Percentiles rank a stretch among this genome's conserved stretches.
These are phyloP conservation scores for Trypanosoma caninum DNA, from an alignment of 208 protist genomes.

Conservation along the genomic window DNA sequence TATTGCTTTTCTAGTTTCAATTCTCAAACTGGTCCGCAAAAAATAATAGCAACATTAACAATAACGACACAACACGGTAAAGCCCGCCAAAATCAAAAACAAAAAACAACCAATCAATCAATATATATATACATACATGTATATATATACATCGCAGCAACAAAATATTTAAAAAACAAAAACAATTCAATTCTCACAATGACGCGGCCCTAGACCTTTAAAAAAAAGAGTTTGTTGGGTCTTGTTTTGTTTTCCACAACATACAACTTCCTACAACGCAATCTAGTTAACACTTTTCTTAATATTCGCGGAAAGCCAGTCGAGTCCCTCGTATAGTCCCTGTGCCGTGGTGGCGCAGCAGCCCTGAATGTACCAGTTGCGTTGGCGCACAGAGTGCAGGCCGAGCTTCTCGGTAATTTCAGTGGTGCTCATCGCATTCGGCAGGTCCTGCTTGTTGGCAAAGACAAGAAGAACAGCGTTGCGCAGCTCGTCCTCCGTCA, in stretches of 20 bases:
- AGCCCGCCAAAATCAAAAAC: no score
- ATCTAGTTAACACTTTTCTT: constrained; percentile 73
- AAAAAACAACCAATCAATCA: no score
- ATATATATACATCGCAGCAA: no score
- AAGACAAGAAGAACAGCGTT: constrained; percentile 97
- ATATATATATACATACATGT: no score
- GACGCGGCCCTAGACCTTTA: no score
- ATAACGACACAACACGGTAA: not conserved
- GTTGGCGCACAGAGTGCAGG: constrained; percentile 90
- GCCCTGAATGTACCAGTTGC: constrained; percentile 93
- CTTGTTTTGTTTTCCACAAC: no score
- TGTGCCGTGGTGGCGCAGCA: constrained; percentile 91
- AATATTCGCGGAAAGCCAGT: constrained; percentile 89
- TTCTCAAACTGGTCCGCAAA: no score
- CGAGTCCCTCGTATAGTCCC: constrained; percentile 91
- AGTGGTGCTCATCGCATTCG: constrained; percentile 95
- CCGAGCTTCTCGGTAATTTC: constrained; percentile 97
- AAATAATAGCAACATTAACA: not conserved
- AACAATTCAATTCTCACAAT: not conserved
- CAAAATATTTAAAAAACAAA: not conserved
- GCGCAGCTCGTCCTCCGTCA: constrained; percentile 97
- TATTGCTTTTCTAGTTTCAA: no score
- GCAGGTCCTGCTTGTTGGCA: constrained; percentile 99
- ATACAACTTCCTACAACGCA: not conserved
- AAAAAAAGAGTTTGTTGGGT: no score